phyloP scores from a whole-genome alignment of 1,139 yeast genomes.

The Eremothecium gossypii region DNA sequence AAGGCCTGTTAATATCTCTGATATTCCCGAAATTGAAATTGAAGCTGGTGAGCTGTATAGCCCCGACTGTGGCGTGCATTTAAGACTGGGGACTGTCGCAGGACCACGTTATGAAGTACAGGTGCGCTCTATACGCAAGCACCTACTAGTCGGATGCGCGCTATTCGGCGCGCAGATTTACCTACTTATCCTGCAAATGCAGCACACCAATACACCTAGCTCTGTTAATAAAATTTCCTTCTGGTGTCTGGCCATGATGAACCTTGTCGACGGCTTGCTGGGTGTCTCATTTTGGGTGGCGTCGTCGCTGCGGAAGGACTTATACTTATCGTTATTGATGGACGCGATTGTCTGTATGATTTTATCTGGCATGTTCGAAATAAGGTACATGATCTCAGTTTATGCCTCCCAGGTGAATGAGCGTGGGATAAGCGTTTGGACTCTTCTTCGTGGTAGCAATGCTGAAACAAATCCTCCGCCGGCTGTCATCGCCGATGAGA shows the following conservation, averaged over 20 bases:
- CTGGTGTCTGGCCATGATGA: slow-evolving; percentile 47
- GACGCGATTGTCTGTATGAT: slow-evolving; percentile 63
- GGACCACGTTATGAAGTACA: slow-evolving; percentile 53
- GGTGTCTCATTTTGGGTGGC: slow-evolving; percentile 53
- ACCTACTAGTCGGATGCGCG: slow-evolving; percentile 40
- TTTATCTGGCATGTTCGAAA: slow-evolving; percentile 66
- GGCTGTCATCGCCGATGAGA: slow-evolving; percentile 38
- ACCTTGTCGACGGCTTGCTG: slow-evolving; percentile 58
- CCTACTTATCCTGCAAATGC: slow-evolving; percentile 56
- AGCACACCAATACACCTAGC: slow-evolving; percentile 67
- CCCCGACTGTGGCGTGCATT: slow-evolving; percentile 73
- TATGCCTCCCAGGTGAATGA: slow-evolving; percentile 70
- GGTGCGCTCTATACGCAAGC: slow-evolving; percentile 36
- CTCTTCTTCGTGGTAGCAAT: slow-evolving; percentile 20
- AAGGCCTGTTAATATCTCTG: slow-evolving; percentile 47
- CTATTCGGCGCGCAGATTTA: slow-evolving; percentile 42
- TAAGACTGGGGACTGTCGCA: slow-evolving; percentile 36
- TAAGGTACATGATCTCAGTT: slow-evolving; percentile 63
- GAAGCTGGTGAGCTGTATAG: slow-evolving; percentile 59
- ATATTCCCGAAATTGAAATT: slow-evolving; percentile 48
- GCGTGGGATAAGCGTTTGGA: slow-evolving; percentile 20
- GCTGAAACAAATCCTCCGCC: slow-evolving; percentile 17
- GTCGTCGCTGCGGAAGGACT: slow-evolving; percentile 44
- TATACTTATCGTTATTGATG: slow-evolving; percentile 60
- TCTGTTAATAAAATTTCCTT: slow-evolving; percentile 62